Evolutionary conservation across 257 asterid species (phyloP).

Genomic region (Solanum bukasovii): DNA sequence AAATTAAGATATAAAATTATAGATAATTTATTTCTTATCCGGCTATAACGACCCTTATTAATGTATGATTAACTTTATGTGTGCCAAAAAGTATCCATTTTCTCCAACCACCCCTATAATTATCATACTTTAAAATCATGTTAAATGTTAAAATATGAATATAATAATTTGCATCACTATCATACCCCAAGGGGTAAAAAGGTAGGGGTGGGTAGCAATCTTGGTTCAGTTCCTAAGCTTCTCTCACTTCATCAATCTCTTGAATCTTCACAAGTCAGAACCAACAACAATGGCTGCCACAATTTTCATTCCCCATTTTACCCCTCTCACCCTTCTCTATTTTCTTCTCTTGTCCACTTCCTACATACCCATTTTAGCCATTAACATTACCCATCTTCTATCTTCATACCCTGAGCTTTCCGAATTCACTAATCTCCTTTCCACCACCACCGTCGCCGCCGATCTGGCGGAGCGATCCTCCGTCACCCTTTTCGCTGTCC

Average conservation of each 20-base stretch:
- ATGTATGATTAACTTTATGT: not conserved
- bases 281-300: slow-evolving; percentile 27
- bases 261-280: not conserved
- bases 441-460: slow-evolving; percentile 50
- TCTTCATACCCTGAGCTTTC: slow-evolving; percentile 37
- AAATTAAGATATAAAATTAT: too few species aligned
- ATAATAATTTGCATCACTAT: not conserved
- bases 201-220: not conserved
- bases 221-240: not conserved
- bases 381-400: slow-evolving; percentile 44
- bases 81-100: not conserved
- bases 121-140: not conserved
- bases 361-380: slow-evolving; percentile 11
- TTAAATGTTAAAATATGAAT: not conserved
- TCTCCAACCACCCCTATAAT: not conserved
- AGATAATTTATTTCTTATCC: too few species aligned
- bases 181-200: not conserved
- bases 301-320: slow-evolving; percentile 23
- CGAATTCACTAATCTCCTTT: slow-evolving; percentile 41
- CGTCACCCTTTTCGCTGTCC: slow-evolving; percentile 47
- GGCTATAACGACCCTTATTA: too few species aligned
- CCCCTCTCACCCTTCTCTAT: slow-evolving; percentile 28
- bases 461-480: slow-evolving; percentile 39
- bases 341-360: slow-evolving; percentile 25
- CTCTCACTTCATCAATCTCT: not conserved